Percentiles rank a stretch among this genome's conserved stretches.
Conservation (phyloP, 2,329 filamentous ascomycete genomes). For the Helotiales sp. region DNA sequence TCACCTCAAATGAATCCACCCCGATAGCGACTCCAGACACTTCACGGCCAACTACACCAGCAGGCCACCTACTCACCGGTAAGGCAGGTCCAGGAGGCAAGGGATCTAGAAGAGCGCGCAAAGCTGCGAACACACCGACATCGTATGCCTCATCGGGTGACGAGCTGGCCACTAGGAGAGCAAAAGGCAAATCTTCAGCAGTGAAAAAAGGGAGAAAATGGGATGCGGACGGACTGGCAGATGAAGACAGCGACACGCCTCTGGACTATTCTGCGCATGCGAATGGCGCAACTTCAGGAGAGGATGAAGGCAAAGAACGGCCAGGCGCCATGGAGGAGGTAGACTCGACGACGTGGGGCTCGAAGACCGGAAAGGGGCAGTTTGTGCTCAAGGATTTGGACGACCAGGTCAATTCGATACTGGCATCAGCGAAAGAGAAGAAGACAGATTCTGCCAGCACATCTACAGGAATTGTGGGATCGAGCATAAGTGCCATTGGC, state of each 20-base stretch:
- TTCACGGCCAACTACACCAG: constrained; percentile 78
- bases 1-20: constrained; percentile 56
- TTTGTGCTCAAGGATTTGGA: constrained; percentile 93
- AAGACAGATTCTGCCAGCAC: constrained; percentile 44
- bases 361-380: constrained; percentile 80
- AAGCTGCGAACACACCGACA: constrained; percentile 60
- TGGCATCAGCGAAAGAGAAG: constrained; percentile 75
- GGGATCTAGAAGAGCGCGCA: constrained; percentile 77
- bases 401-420: constrained; percentile 88
- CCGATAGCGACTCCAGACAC: constrained; percentile 70
- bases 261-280: constrained; percentile 84
- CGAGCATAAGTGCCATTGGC: constrained; percentile 78
- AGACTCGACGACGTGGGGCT: constrained; percentile 80
- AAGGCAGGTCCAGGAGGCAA: constrained; percentile 75
- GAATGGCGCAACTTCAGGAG: constrained; percentile 52
- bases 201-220: constrained; percentile 87
- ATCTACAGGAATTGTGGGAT: constrained; percentile 69
- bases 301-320: constrained; percentile 48
- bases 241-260: constrained; percentile 73
- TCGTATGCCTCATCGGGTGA: constrained; percentile 79
- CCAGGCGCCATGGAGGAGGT: constrained; percentile 70
- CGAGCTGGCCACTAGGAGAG: constrained; percentile 63
- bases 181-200: constrained; percentile 55
- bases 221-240: constrained; percentile 85
- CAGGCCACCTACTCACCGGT: constrained; percentile 66